Base-by-base conservation (phyloP, 2,329 filamentous ascomycete species). In the Hymenoscyphus albidus region DNA sequence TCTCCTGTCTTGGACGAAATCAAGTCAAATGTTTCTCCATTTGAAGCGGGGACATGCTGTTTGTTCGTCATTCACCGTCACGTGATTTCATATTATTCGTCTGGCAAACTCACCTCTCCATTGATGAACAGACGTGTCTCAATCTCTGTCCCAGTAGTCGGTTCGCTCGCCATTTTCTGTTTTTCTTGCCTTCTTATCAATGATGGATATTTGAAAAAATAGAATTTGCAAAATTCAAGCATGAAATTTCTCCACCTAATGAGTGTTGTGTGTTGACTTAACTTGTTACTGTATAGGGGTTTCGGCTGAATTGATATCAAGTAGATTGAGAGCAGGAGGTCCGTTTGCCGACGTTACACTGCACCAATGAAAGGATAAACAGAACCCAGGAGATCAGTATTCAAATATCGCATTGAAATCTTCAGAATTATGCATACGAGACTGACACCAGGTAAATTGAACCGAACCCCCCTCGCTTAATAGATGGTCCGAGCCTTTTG, bases 121-220 rank as follows among this genome's bases (percentile, higher is more conserved):
- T 83, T 81, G 73, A 83, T 83, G 69, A 82, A 81, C 61, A 83
- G 76, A 31, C 77, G 22, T 60, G 66, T 64, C 65, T 71, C 65
- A 62, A 69, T 55, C n/a, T 55, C 27, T 38, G 14, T 57, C 31
- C 35, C 13, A 35, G 35, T 35, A 6, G 9, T 10, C 18, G 40
- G 27, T 6, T 27, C 74, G 22, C 31, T 16, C 35, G 14, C 54
- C 54, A 32, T 57, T 27, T 27, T 38, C 4, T 35, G 2, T 57
- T 75, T 72, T n/a, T 51, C 4, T 13, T 48, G 5, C 5, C 18
- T 22, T 51, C 44, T 22, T 10, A 10, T 22, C 44, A 18, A 10
- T 51, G 14, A 22, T 48, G 42, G n/a, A 48, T 16, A 18, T 48
- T 48, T n/a, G 7, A 51, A 22, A 10, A 13, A 10, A 27, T 35